Percentiles rank a stretch among this genome's conserved stretches.
Conservation (phyloP, 2,329 filamentous ascomycete species). For the Hypoxylon sp. region DNA sequence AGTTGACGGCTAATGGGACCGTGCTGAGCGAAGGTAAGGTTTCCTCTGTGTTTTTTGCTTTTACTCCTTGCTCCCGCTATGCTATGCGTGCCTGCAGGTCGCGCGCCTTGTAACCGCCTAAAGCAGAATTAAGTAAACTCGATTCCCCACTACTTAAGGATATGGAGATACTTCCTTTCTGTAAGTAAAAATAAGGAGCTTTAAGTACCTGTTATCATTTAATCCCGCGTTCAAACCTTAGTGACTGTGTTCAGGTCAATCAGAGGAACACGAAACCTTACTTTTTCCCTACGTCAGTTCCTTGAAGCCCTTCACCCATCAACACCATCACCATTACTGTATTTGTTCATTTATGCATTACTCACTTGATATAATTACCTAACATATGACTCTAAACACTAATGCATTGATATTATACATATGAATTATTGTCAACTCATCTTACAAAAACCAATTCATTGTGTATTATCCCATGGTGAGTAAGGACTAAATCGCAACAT, state of each 20-base stretch:
- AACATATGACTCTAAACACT: too few relatives aligned
- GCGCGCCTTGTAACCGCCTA: conserved; percentile 5
- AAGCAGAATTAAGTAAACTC: too few relatives aligned
- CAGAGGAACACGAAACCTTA: not conserved
- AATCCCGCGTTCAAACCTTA: too few relatives aligned
- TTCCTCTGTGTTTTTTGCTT: conserved; percentile 10
- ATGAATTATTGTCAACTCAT: too few relatives aligned
- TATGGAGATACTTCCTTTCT: not conserved
- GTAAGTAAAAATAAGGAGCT: not conserved
- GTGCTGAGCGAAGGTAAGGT: conserved; percentile 21
- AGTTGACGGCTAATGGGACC: conserved; percentile 24
- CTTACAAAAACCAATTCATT: not conserved
- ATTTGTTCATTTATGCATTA: too few relatives aligned
- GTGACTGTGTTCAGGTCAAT: too few relatives aligned
- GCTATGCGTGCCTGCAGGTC: conserved; percentile 29
- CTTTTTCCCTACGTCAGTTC: not conserved
- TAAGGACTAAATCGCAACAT: too few relatives aligned
- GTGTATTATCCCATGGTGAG: not conserved
- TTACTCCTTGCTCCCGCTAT: conserved; percentile 11
- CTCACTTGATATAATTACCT: too few relatives aligned
- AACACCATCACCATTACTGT: not conserved
- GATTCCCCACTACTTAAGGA: conserved; percentile 12
- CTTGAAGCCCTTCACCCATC: not conserved
- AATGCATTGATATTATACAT: too few relatives aligned
- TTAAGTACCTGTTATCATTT: conserved; percentile 5